Conservation (phyloP, 108 stramenopile species). For the Cylindrotheca fusiformis region DNA sequence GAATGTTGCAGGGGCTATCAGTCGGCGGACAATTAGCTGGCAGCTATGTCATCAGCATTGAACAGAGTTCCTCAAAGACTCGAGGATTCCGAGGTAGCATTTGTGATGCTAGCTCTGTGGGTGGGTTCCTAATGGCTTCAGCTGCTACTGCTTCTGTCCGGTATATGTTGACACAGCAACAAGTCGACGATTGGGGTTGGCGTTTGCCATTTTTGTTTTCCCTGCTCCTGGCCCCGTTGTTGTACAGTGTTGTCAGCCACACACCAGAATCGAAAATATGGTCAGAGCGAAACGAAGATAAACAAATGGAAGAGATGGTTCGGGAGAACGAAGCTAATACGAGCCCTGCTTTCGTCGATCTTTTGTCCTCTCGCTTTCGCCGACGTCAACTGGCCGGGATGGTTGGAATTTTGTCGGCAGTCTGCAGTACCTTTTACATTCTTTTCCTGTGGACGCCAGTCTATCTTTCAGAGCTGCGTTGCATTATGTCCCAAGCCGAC, state of each 20-base stretch:
- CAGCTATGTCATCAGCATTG: slow-evolving; percentile 64
- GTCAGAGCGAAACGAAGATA: slow-evolving; percentile 44
- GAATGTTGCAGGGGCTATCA: slow-evolving; percentile 83
- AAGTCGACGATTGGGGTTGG: slow-evolving; percentile 77
- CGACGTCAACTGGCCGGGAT: slow-evolving; percentile 56
- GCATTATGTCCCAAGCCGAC: slow-evolving; percentile 49
- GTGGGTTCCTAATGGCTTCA: slow-evolving; percentile 64
- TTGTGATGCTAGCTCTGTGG: slow-evolving; percentile 72
- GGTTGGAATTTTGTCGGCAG: slow-evolving; percentile 48
- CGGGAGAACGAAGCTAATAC: slow-evolving; percentile 30
- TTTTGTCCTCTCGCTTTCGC: slow-evolving; percentile 53
- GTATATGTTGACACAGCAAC: slow-evolving; percentile 49
- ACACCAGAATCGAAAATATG: slow-evolving; percentile 64
- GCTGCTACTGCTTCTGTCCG: slow-evolving; percentile 54
- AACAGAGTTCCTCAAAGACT: slow-evolving; percentile 46
- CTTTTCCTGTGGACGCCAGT: slow-evolving; percentile 65
- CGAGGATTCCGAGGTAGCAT: slow-evolving; percentile 65
- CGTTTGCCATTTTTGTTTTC: slow-evolving; percentile 72
- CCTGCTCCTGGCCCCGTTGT: slow-evolving; percentile 47
- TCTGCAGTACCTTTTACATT: slow-evolving; percentile 52
- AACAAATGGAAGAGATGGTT: slow-evolving; percentile 42
- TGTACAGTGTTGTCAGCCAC: slow-evolving; percentile 48
- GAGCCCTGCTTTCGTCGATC: slow-evolving; percentile 49
- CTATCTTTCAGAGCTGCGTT: slow-evolving; percentile 56
- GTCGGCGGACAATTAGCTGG: slow-evolving; percentile 87